Base-by-base conservation (phyloP, 805 yeast genomes). In the Metschnikowia matae region DNA sequence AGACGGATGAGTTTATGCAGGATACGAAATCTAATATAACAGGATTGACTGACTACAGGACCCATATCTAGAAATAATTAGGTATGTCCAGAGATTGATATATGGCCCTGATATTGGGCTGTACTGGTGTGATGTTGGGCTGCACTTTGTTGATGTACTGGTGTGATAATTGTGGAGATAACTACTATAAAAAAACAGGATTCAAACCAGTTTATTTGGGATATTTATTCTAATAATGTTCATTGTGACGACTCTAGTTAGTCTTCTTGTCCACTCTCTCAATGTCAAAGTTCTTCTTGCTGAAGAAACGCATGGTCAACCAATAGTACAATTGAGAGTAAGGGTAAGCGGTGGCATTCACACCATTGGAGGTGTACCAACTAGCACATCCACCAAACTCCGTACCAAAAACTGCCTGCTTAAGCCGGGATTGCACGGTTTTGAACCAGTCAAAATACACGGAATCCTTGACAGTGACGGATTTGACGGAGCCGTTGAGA, bases 321-420 rank as follows among this genome's bases (percentile, higher is more conserved):
- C 66, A 71, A 50, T 55, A 69, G 33, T 55, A 50, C 11, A 68
- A 14, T 54, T 73, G 77, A 13, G 72, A 65, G 51, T 62, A 68
- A 1, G 75, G 74, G 48, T 70, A 73, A 3, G 71, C 65, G 11
- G 74, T 62, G 34, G 61, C 23, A 21, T 21, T 21, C 23, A 21
- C 23, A 21, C 23, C 23, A 6, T 21, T 21, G 6, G 6, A 6
- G 23, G 67, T 21, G 48, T 71, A 73, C 76, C 77, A 73, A n/a
- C 74, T 63, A 11, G 56, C 56, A 53, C 77, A 73, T 1, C 77
- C 77, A 3, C 76, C 77, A 49, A 67, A 68, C 3, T 54, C 49
- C 7, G 70, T 59, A 2, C 77, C 77, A 55, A 64, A 73, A 1
- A 73, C 75, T 5, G 67, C 54, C 42, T 52, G 56, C 36, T 46